Evolutionary conservation across 1,284 basidiomycete species (phyloP), one percentile per base, ranked within the genome.

Genomic region (Chalciporus sp.): DNA sequence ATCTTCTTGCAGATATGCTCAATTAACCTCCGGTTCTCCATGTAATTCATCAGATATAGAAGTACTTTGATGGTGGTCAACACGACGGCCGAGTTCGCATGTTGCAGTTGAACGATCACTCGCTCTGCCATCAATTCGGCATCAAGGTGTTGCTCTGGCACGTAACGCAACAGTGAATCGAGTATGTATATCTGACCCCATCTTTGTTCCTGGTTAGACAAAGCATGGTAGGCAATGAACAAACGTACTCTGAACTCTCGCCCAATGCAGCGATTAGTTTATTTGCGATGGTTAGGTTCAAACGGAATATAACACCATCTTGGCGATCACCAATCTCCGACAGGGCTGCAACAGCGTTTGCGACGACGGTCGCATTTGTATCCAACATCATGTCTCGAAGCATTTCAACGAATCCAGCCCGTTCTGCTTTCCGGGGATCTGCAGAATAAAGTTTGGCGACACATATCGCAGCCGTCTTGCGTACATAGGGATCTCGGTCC

Each of bases 131-230:
- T 86, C 37, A 92, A 80, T 73, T 98, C 94, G 11, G 97, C 95
- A 67, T 99, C 97, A 35, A 85, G 78, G 56, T 92, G 84, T 53
- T 83, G 81, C 63, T 95, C 87, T 7, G 97, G 97, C 7, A 98
- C 90, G 68, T 92, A 99, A 51, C 95, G 92, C 57, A 99, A 76
- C 31, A 99, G 74, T 3, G 93, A 90, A 71, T 99, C 97, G 50
- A 99, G 81, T 59, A 99, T 98, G 71, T 99, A 99, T 40, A 98
- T 95, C 73, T 98, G 96, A 1, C 96, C 96, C 97, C 97, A 99
- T 73, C 94, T 97, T 63, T 27, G 44, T 40, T 33, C 28, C 7
- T 17, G 14, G 47, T 64, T 51, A 60, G 59, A 46, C 40, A 31
- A 29, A 49, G 5, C n/a, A 48, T 45, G 49, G 33, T 40, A 41